Percentiles rank a stretch among this genome's conserved stretches.
phyloP scores from a whole-genome alignment of 1,284 basidiomycete genomes.

The Tilletiopsis washingtonensis region DNA sequence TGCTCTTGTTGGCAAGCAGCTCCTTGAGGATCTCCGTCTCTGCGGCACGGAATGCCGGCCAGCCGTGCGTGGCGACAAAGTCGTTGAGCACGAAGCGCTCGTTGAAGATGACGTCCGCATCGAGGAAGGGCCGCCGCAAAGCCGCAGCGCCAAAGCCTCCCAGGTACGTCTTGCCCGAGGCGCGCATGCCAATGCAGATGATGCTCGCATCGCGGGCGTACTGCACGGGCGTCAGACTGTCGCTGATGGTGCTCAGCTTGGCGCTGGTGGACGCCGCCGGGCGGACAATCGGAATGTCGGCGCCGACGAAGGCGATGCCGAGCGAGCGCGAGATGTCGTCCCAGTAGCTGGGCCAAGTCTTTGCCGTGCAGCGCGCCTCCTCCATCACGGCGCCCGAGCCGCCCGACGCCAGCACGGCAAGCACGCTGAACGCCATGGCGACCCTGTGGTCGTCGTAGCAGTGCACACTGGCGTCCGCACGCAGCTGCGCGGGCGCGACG shows the following conservation, averaged over 20 bases:
- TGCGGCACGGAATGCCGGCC: slow-evolving; percentile 64
- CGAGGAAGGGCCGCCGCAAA: slow-evolving; percentile 71
- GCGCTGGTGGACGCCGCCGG: slow-evolving; percentile 41
- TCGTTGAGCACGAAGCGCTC: slow-evolving; percentile 62
- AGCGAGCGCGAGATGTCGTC: slow-evolving; percentile 96
- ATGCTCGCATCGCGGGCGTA: slow-evolving; percentile 60
- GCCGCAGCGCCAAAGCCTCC: slow-evolving; percentile 68
- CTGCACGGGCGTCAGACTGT: slow-evolving; percentile 20
- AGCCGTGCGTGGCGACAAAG: slow-evolving; percentile 69
- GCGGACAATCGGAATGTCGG: slow-evolving; percentile 53
- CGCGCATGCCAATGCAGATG: slow-evolving; percentile 90
- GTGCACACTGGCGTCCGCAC: slow-evolving; percentile 61
- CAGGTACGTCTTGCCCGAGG: slow-evolving; percentile 87
- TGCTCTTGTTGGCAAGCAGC: slow-evolving; percentile 39
- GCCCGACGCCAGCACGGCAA: slow-evolving; percentile 62
- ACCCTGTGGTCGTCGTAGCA: slow-evolving; percentile 99
- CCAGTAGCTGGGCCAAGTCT: slow-evolving; percentile 99
- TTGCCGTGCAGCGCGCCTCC: slow-evolving; percentile 96
- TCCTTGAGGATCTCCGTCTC: slow-evolving; percentile 48
- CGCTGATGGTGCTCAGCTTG: slow-evolving; percentile 10
- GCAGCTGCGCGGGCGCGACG: slow-evolving; percentile 56
- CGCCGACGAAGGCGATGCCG: slow-evolving; percentile 77
- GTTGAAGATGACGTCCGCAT: slow-evolving; percentile 78
- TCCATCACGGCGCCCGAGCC: slow-evolving; percentile 66
- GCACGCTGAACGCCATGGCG: slow-evolving; percentile 93